Percentiles rank a stretch among this genome's conserved stretches.
Evolutionary conservation across 2,329 filamentous ascomycete genomes (phyloP).

Genomic region (Colletotrichum agaves): DNA sequence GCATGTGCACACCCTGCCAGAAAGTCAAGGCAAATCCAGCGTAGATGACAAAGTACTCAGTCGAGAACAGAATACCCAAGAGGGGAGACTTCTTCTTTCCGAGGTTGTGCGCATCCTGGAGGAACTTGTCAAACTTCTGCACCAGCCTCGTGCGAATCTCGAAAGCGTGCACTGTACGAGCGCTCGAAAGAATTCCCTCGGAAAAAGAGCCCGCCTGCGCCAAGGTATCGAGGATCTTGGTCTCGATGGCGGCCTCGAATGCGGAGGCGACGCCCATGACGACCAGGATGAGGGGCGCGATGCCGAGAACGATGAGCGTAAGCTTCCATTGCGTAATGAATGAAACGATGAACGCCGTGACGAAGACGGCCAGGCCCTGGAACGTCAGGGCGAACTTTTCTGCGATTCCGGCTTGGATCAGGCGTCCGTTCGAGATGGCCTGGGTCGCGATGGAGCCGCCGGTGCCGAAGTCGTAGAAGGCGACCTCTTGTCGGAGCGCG

Average conservation of each 20-base stretch:
- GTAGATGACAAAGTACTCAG: conserved; percentile 54
- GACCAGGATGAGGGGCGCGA: conserved; percentile 45
- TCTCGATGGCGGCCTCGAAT: conserved; percentile 46
- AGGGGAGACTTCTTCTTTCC: conserved; percentile 53
- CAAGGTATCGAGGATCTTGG: conserved; percentile 49
- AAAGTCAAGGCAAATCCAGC: conserved; percentile 56
- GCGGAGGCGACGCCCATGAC: conserved; percentile 45
- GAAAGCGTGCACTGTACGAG: conserved; percentile 56
- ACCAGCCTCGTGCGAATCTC: conserved; percentile 52
- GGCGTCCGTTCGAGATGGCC: conserved; percentile 56
- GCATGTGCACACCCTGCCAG: conserved; percentile 56
- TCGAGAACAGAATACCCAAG: conserved; percentile 51
- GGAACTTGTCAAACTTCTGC: conserved; percentile 51
- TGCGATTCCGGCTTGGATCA: conserved; percentile 53
- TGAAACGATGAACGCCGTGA: conserved; percentile 52
- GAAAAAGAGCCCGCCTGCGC: conserved; percentile 49
- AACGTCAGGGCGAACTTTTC: conserved; percentile 54
- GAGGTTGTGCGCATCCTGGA: conserved; percentile 48
- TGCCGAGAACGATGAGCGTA: conserved; percentile 51
- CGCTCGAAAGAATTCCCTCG: conserved; percentile 50
- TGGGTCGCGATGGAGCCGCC: conserved; percentile 55
- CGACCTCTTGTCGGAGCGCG: conserved; percentile 61
- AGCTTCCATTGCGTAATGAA: conserved; percentile 56
- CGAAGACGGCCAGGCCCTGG: conserved; percentile 51
- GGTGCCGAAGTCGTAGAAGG: conserved; percentile 57